Conservation (phyloP, 805 yeast genomes). For the Zygosaccharomyces kombuchaensis region DNA sequence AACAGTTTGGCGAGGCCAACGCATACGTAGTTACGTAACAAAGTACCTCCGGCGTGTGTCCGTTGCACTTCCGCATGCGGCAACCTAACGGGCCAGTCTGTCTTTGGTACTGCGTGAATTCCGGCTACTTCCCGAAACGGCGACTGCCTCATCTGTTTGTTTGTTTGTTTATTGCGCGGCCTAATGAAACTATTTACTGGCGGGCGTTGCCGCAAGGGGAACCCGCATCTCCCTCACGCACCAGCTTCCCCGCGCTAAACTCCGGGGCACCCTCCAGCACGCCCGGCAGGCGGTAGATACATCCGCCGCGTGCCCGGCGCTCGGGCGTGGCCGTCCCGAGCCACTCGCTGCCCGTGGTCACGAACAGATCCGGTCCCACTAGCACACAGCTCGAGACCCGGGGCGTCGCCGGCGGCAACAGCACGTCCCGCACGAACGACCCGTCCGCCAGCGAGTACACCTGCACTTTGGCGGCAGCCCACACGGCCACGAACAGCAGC, state of each 20-base stretch:
- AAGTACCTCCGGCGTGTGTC: not conserved
- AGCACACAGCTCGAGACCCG: slow-evolving; percentile 66
- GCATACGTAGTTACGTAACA: not conserved
- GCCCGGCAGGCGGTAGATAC: slow-evolving; percentile 42
- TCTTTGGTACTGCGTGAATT: too few relatives aligned
- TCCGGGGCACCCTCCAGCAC: slow-evolving; percentile 6
- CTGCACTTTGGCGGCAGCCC: slow-evolving; percentile 54
- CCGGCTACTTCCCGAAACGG: too few relatives aligned
- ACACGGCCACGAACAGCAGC: slow-evolving; percentile 62
- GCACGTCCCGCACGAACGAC: slow-evolving; percentile 44
- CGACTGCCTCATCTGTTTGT: too few relatives aligned
- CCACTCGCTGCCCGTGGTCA: slow-evolving; percentile 58
- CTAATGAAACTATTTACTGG: too few relatives aligned
- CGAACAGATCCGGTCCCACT: slow-evolving; percentile 62
- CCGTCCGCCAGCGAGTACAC: slow-evolving; percentile 47
- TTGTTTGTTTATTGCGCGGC: not conserved
- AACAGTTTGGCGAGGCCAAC: slow-evolving; percentile 2
- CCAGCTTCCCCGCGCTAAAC: slow-evolving; percentile 2
- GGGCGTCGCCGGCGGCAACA: slow-evolving; percentile 54
- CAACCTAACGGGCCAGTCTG: too few relatives aligned
- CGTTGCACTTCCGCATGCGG: not conserved
- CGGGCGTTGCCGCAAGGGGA: too few relatives aligned
- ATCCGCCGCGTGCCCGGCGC: slow-evolving; percentile 52
- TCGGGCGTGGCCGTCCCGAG: slow-evolving; percentile 35
- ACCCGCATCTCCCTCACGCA: too few relatives aligned